These are phyloP conservation scores for Ceraceosorus guamensis DNA, from an alignment of 1,284 basidiomycete species.

Conservation along the genomic window DNA sequence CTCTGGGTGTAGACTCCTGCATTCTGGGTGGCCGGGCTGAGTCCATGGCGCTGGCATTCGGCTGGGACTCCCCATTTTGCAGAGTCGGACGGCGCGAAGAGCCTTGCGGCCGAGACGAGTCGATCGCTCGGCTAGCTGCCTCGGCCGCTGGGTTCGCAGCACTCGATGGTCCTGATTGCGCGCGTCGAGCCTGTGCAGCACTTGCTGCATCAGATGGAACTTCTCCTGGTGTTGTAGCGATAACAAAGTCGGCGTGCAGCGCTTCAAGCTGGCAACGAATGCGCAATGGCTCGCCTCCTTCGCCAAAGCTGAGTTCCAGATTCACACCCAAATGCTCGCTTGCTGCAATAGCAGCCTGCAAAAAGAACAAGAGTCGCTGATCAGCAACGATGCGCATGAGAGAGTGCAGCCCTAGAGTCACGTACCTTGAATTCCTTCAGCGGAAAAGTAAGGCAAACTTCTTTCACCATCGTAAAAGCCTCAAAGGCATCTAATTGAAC, in stretches of 20 bases:
- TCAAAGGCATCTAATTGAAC: slow-evolving; percentile 17
- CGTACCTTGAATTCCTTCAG: slow-evolving; percentile 16
- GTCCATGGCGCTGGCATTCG: no score
- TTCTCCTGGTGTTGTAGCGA: neutral
- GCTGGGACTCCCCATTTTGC: no score
- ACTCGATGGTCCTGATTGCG: no score
- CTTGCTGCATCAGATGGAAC: neutral
- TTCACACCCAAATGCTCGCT: slow-evolving; percentile 9
- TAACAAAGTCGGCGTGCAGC: slow-evolving; percentile 1
- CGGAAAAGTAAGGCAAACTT: slow-evolving; percentile 14
- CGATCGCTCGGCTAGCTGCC: no score
- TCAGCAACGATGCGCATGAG: no score
- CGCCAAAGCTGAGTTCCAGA: slow-evolving; percentile 14
- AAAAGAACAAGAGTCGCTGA: neutral
- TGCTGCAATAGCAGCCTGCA: slow-evolving; percentile 13
- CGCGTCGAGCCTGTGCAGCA: no score
- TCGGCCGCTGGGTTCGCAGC: no score
- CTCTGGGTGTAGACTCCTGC: no score
- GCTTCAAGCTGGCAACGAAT: neutral
- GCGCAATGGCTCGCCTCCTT: slow-evolving; percentile 12
- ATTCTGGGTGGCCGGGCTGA: no score
- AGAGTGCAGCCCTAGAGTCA: neutral
- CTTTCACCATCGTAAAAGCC: slow-evolving; percentile 7
- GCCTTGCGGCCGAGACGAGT: no score
- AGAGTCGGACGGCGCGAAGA: no score